These are phyloP conservation scores for Phytomonas serpens DNA, from an alignment of 208 protist species.

Conservation along the genomic window DNA sequence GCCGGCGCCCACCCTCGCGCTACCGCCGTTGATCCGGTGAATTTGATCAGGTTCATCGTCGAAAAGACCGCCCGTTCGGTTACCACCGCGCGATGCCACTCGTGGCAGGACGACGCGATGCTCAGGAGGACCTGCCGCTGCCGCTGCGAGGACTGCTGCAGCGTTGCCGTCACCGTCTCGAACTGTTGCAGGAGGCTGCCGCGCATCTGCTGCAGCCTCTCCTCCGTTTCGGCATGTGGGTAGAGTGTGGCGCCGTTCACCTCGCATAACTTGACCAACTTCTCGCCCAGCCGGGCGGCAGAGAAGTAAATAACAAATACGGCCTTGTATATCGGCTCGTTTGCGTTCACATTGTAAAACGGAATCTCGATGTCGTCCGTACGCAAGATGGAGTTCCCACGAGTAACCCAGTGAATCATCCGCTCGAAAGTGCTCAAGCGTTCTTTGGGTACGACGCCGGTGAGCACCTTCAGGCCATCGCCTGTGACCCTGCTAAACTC, in stretches of 20 bases:
- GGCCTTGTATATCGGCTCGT: conserved; percentile 82
- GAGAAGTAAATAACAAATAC: conserved; percentile 98
- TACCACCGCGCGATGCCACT: conserved; percentile 88
- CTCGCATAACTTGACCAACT: conserved; percentile 95
- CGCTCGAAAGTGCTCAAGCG: conserved; percentile 88
- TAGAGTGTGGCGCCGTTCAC: conserved; percentile 94
- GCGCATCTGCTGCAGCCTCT: conserved; percentile 68
- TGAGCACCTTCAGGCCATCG: conserved; percentile 70
- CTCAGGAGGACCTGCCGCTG: conserved; percentile 69
- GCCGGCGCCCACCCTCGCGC: conserved; percentile 93
- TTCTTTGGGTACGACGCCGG: conserved; percentile 92
- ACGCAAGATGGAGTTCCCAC: conserved; percentile 95
- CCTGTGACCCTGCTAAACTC: conserved; percentile 32
- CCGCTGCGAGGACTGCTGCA: conserved; percentile 56
- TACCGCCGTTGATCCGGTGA: conserved; percentile 86
- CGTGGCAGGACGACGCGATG: conserved; percentile 57
- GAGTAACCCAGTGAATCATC: conserved; percentile 92
- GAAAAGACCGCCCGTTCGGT: conserved; percentile 96
- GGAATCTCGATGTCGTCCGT: conserved; percentile 81
- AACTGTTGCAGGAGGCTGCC: conserved; percentile 54
- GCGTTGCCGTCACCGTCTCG: conserved; percentile 65
- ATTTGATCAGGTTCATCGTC: conserved; percentile 95
- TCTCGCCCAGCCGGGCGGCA: conserved; percentile 81
- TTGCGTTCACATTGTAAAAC: conserved; percentile 82
- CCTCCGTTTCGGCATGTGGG: conserved; percentile 85